phyloP scores from a whole-genome alignment of 108 stramenopile species.

The Aurantiochytrium sp. region DNA sequence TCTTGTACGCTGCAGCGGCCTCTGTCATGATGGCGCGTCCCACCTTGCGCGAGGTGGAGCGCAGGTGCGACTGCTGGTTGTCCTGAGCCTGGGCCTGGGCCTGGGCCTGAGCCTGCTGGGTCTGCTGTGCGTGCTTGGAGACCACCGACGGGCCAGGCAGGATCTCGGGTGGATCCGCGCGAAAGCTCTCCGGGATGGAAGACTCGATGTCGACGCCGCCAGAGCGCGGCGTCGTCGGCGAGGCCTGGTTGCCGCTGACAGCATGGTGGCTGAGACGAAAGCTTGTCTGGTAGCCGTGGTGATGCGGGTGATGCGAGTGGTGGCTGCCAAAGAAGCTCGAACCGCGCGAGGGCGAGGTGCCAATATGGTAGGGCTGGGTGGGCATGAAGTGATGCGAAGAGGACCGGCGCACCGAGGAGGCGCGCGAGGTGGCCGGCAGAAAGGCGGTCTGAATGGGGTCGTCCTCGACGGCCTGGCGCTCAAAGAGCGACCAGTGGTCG shows the following conservation, averaged over 20 bases:
- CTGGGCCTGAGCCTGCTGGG: neutral
- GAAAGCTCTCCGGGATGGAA: neutral
- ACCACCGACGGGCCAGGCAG: too few species aligned
- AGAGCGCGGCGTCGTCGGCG: too few species aligned
- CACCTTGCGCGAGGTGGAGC: neutral
- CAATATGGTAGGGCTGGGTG: neutral
- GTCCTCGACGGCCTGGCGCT: neutral
- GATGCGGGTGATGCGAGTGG: neutral
- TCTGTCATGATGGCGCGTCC: constrained; percentile 19
- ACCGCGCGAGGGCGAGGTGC: neutral
- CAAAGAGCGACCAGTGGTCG: constrained; percentile 2
- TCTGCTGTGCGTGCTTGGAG: neutral
- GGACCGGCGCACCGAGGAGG: neutral
- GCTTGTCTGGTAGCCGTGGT: neutral
- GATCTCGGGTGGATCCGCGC: too few species aligned
- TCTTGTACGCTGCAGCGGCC: neutral
- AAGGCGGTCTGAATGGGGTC: neutral
- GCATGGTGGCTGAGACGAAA: neutral
- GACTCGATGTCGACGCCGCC: neutral
- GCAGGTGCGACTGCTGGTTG: neutral
- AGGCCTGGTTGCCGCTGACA: neutral
- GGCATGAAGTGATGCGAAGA: neutral
- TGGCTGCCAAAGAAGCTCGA: neutral
- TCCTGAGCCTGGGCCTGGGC: neutral
- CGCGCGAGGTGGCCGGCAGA: neutral